Percentiles rank a stretch among this genome's conserved stretches.
phyloP scores from a whole-genome alignment of 2,329 filamentous ascomycete genomes.

The Trichoderma arundinaceum region DNA sequence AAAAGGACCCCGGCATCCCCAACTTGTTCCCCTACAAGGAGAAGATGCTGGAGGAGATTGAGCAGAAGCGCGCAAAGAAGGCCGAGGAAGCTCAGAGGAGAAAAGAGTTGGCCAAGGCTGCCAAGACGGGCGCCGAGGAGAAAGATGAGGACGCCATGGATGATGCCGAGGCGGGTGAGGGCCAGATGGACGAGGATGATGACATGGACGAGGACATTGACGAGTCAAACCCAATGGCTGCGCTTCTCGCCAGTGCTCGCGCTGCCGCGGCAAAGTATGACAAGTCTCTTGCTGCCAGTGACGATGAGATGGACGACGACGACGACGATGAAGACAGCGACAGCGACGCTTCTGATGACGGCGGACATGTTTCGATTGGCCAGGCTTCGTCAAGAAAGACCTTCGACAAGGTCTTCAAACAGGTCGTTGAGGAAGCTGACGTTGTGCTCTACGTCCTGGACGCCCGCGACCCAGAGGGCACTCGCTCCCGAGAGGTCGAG shows the following conservation, averaged over 20 bases:
- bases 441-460: slow-evolving; percentile 93
- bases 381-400: slow-evolving; percentile 75
- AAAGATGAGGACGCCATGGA: slow-evolving; percentile 54
- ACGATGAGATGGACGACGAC: slow-evolving; percentile 53
- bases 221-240: slow-evolving; percentile 85
- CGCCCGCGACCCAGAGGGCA: slow-evolving; percentile 88
- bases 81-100: slow-evolving; percentile 75
- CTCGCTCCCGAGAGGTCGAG: slow-evolving; percentile 88
- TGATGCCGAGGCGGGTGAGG: slow-evolving; percentile 54
- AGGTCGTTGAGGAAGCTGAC: slow-evolving; percentile 86
- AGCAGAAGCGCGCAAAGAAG: slow-evolving; percentile 82
- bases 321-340: slow-evolving; percentile 50
- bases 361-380: slow-evolving; percentile 58
- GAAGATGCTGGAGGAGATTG: slow-evolving; percentile 90
- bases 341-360: slow-evolving; percentile 58
- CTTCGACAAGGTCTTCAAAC: slow-evolving; percentile 96
- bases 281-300: slow-evolving; percentile 64
- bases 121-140: slow-evolving; percentile 58
- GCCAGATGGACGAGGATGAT: slow-evolving; percentile 57
- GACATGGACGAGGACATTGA: slow-evolving; percentile 65
- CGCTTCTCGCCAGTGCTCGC: slow-evolving; percentile 82
- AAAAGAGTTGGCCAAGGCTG: slow-evolving; percentile 74
- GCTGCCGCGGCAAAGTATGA: slow-evolving; percentile 79
- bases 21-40: slow-evolving; percentile 99
- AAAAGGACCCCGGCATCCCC: slow-evolving; percentile 97